Base-by-base conservation (phyloP, 495 filamentous ascomycete genomes). In the Mytilinidion resinicola region DNA sequence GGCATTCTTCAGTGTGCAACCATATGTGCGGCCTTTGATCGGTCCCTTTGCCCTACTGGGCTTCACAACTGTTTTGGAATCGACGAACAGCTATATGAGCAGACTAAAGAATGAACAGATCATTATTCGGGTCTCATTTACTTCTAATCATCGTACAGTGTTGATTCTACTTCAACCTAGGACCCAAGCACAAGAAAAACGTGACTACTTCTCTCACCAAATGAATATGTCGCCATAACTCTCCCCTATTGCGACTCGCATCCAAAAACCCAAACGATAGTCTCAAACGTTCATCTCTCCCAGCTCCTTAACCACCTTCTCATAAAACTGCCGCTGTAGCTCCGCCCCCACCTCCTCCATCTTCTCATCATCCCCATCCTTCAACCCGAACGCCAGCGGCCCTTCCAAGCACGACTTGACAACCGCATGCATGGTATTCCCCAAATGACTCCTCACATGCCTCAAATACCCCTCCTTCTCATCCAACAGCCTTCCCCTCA, bases 381-480 rank as follows among this genome's bases (percentile, higher is more conserved):
- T 55, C 3, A 74, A 19, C 9, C 68, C 73, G 52, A 75, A 70
- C 0, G 65, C 70, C 35, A 34, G 9, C 0, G 63, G 55, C 12
- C 73, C 73, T 43, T 60, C 62, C 34, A 74, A 57, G 59, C 73
- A 75, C 51, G 56, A 65, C 53, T 51, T 53, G 17, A 69, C 67
- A 0, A 67, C 73, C 9, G 49, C 55, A 21, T 65, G 54, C 41
- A 67, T 69, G 12, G 51, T 65, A 48, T 70, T 61, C 38, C 73
- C 73, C 41, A 74, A 59, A 51, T 62, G 56, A 15, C 53, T 66
- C 14, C 46, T 56, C 36, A 75, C 48, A 25, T 49, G 41, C 3
- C 49, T 58, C 39, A 73, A 46, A 17, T 47, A 53, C 21, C 62
- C 59, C 52, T 64, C 49, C 17, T 44, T 44, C 6, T 64, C 56